A percentile compares a stretch with the other conserved stretches of the same genome.
phyloP scores from a whole-genome alignment of 768 basidiomycete species.

The Lactarius psammicola region DNA sequence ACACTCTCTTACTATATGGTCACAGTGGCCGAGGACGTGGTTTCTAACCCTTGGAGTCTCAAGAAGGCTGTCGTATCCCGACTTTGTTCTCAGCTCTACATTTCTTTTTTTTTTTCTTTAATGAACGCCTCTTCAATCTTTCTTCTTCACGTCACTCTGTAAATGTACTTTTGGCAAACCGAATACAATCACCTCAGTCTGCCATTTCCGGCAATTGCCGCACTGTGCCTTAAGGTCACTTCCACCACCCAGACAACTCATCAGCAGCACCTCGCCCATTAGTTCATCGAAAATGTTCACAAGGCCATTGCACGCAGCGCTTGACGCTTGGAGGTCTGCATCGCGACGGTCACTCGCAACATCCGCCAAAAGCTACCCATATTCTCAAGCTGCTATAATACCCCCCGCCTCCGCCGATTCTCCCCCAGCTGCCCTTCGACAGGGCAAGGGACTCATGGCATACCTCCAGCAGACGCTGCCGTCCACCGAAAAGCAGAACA shows the following conservation, averaged over 20 bases:
- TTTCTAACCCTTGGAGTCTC: constrained; percentile 41
- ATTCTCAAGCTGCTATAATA: constrained; percentile 65
- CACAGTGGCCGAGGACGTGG: constrained; percentile 75
- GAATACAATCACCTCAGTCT: neutral
- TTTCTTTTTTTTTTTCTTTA: constrained; percentile 6
- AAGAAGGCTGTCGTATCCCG: constrained; percentile 6
- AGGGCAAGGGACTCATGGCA: constrained; percentile 78
- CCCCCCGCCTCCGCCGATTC: constrained; percentile 45
- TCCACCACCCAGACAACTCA: neutral
- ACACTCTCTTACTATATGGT: constrained; percentile 9
- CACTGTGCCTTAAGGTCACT: neutral
- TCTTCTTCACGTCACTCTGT: neutral
- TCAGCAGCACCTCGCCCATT: neutral
- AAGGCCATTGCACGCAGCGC: constrained; percentile 6
- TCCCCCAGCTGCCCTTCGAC: constrained; percentile 47
- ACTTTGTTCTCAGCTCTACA: constrained; percentile 9
- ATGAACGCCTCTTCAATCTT: constrained; percentile 13
- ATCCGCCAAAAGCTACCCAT: constrained; percentile 50
- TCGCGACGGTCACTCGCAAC: constrained; percentile 15
- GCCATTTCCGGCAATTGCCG: constrained; percentile 19
- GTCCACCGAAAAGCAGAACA: constrained; percentile 63
- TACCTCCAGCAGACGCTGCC: constrained; percentile 65
- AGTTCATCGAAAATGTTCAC: constrained; percentile 18
- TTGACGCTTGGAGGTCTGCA: constrained; percentile 4
- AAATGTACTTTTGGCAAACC: constrained; percentile 1